Evolutionary conservation across 352 stramenopile genomes (phyloP).

Genomic region (Phytopythium vexans): DNA sequence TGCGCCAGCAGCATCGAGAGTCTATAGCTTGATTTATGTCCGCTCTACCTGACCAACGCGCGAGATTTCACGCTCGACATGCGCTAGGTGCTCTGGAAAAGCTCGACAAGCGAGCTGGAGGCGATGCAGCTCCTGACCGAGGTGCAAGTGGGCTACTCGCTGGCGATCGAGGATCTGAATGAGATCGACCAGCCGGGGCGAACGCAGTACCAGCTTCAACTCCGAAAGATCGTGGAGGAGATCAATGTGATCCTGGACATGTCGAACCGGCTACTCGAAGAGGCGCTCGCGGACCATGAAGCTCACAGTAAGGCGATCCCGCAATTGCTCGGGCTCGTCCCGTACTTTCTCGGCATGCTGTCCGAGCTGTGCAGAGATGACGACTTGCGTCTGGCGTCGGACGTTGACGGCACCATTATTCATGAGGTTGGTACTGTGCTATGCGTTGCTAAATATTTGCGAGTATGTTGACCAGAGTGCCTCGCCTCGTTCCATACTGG

Average conservation of each 20-base stretch:
- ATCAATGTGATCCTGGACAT: conserved; percentile 51
- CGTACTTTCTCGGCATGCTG: conserved; percentile 48
- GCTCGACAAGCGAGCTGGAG: conserved; percentile 59
- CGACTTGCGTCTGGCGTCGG: not conserved
- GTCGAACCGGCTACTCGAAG: conserved; percentile 47
- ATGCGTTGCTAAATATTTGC: not conserved
- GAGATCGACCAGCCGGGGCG: conserved; percentile 5
- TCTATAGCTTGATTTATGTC: no score
- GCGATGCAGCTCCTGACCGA: conserved; percentile 76
- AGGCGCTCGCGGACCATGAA: conserved; percentile 28
- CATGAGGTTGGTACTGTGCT: conserved; percentile 20
- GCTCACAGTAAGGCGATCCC: conserved; percentile 37
- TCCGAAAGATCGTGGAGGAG: conserved; percentile 36
- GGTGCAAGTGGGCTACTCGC: conserved; percentile 63
- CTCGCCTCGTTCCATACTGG: no score
- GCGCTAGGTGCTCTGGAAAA: conserved; percentile 37
- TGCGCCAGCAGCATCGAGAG: conserved; percentile 1
- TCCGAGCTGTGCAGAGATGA: conserved; percentile 14
- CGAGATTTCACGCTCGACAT: no score
- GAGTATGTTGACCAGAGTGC: no score
- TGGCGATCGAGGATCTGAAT: conserved; percentile 30
- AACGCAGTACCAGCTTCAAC: conserved; percentile 5
- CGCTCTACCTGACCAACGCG: not conserved
- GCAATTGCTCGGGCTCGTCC: conserved; percentile 59
- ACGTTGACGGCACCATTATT: conserved; percentile 4